phyloP scores from a whole-genome alignment of 75 land plant genomes.

The Cryptomeria japonica region DNA sequence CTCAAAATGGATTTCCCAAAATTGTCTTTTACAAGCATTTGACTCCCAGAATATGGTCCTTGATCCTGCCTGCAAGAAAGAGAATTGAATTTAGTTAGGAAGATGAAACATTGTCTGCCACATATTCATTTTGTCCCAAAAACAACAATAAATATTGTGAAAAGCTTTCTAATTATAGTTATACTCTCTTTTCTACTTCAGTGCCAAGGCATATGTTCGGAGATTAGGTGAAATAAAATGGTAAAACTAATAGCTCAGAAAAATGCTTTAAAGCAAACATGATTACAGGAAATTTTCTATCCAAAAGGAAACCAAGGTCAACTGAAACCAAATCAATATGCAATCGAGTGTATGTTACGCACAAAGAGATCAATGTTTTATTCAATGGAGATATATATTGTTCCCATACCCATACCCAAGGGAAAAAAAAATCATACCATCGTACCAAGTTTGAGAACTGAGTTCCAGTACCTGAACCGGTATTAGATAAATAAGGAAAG shows the following conservation, averaged over 20 bases:
- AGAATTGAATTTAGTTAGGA: not conserved
- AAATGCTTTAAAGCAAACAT: not conserved
- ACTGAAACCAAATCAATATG: too few species aligned
- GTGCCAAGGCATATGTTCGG: not conserved
- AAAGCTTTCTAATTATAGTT: not conserved
- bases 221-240: not conserved
- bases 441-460: too few species aligned
- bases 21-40: not conserved
- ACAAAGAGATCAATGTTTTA: not conserved
- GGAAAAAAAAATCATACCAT: too few species aligned
- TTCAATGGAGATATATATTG: not conserved
- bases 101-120: not conserved
- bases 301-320: too few species aligned
- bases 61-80: slow-evolving; percentile 11
- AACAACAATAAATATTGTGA: not conserved
- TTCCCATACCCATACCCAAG: too few species aligned
- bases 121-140: not conserved
- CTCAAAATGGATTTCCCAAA: not conserved
- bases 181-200: not conserved
- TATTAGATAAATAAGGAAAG: too few species aligned
- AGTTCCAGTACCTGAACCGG: too few species aligned
- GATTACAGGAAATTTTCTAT: not conserved
- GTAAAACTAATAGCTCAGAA: not conserved
- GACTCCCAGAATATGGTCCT: slow-evolving; percentile 1
- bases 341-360: too few species aligned